A percentile compares a stretch with the other conserved stretches of the same genome.
Evolutionary conservation across 345 rosid genomes (phyloP).

Genomic region (Gossypium rotundifolium): DNA sequence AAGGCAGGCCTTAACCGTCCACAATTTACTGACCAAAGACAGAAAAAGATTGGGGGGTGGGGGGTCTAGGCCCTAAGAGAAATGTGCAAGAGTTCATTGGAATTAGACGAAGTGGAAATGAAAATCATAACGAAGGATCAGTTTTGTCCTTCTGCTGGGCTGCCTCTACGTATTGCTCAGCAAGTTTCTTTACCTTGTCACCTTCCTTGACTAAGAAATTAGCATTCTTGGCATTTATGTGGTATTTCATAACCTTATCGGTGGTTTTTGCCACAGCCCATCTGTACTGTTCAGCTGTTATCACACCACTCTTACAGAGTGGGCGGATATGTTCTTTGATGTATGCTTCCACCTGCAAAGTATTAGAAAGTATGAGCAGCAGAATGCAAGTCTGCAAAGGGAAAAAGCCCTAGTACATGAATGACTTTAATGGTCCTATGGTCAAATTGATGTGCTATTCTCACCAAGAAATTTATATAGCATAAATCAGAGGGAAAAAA

Average conservation of each 20-base stretch:
- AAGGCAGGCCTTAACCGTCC: not conserved
- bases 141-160: constrained; percentile 55
- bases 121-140: constrained; percentile 15
- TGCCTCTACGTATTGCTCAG: constrained; percentile 84
- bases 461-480: not conserved
- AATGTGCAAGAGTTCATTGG: not conserved
- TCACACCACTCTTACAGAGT: constrained; percentile 83
- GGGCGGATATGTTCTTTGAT: constrained; percentile 97
- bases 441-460: not conserved
- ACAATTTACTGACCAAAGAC: not conserved
- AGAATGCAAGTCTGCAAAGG: constrained; percentile 4
- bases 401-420: not conserved
- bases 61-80: not conserved
- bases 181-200: constrained; percentile 93
- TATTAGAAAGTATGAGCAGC: constrained; percentile 4
- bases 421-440: not conserved
- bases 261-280: constrained; percentile 86
- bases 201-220: constrained; percentile 91
- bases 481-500: not conserved
- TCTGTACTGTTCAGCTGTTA: constrained; percentile 70
- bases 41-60: not conserved
- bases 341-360: constrained; percentile 76
- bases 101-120: not conserved
- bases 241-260: constrained; percentile 92
- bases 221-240: constrained; percentile 74